Percentiles rank a stretch among this genome's conserved stretches.
Conservation (phyloP, 768 basidiomycete species). For the Tricholoma matsutake region DNA sequence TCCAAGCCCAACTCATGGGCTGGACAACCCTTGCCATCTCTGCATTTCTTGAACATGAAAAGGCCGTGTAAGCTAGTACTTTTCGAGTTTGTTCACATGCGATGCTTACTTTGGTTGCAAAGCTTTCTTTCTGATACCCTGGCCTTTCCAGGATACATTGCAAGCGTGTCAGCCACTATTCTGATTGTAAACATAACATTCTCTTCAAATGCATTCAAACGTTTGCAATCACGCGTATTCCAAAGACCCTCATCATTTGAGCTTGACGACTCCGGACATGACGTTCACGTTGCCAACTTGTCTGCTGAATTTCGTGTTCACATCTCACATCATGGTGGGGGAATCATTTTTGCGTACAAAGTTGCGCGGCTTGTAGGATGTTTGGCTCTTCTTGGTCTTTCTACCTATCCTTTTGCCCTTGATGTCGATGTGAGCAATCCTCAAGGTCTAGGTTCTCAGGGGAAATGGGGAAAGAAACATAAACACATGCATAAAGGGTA, state of each 20-base stretch:
- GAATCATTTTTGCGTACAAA: slow-evolving; percentile 44
- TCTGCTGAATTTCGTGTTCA: slow-evolving; percentile 36
- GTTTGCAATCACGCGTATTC: slow-evolving; percentile 4
- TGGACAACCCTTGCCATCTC: background rate
- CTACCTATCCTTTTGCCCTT: slow-evolving; percentile 37
- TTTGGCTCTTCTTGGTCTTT: slow-evolving; percentile 47
- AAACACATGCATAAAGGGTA: slow-evolving; percentile 17
- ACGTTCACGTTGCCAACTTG: background rate
- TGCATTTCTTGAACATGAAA: background rate
- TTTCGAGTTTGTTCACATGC: background rate
- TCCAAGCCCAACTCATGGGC: background rate
- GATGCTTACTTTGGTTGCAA: background rate
- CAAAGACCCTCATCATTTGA: background rate
- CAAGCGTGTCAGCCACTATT: slow-evolving; percentile 12
- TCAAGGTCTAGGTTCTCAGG: slow-evolving; percentile 8
- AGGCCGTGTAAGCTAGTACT: background rate
- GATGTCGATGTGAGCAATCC: slow-evolving; percentile 17
- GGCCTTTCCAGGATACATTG: slow-evolving; percentile 16
- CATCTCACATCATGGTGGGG: slow-evolving; percentile 42
- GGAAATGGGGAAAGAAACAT: slow-evolving; percentile 26
- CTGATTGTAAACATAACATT: slow-evolving; percentile 14
- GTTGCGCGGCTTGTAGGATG: slow-evolving; percentile 43
- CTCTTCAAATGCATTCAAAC: slow-evolving; percentile 4
- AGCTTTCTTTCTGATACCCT: slow-evolving; percentile 12
- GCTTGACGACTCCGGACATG: background rate